Conservation (phyloP, 176 grass and related monocot species). For the Cenchrus americanus region DNA sequence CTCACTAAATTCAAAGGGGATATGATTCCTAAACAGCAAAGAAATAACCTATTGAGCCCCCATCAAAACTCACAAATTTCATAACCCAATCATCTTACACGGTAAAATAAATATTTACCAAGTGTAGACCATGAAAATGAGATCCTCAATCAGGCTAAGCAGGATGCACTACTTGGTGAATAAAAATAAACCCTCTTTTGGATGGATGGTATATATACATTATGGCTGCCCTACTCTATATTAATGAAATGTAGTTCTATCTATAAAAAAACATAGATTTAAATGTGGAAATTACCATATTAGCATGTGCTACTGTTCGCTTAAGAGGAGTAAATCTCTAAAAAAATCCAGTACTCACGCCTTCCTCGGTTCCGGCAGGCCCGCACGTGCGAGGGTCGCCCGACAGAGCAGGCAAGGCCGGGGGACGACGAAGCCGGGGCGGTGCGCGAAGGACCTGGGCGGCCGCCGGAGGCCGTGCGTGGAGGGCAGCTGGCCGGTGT, state of each 20-base stretch:
- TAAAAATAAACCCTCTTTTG: background rate
- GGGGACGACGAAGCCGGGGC: no score
- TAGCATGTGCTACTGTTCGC: background rate
- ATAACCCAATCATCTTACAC: background rate
- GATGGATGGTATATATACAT: background rate
- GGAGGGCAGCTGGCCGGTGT: no score
- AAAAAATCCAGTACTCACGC: no score
- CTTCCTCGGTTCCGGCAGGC: no score
- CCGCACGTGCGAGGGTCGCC: no score
- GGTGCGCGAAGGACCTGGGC: no score
- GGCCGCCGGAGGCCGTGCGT: no score
- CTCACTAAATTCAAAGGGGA: conserved; percentile 20
- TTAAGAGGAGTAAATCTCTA: no score
- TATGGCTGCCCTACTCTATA: background rate
- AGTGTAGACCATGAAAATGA: background rate
- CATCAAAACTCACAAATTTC: background rate
- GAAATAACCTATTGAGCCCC: background rate
- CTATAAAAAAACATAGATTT: background rate
- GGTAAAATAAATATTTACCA: background rate
- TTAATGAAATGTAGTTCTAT: background rate
- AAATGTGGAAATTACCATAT: background rate
- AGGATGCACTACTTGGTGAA: background rate
- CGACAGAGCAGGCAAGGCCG: no score
- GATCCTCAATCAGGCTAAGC: background rate
- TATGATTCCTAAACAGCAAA: conserved; percentile 1